Conservation (phyloP, 1,284 basidiomycete species). For the Earliella scabrosa region DNA sequence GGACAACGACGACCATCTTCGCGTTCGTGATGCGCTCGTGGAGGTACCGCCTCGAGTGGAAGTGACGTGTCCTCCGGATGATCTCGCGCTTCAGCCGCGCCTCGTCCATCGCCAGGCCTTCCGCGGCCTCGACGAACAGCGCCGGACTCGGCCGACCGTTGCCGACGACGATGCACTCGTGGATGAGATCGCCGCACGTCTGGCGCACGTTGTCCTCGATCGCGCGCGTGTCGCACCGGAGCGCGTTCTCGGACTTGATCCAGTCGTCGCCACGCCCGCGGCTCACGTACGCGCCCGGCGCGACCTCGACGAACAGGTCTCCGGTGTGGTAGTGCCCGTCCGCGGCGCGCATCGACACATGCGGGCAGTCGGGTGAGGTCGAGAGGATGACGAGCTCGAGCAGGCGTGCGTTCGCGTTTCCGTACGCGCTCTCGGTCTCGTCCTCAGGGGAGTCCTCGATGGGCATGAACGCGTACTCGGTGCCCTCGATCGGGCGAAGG, state of each 20-base stretch:
- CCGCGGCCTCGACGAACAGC: conserved; percentile 61
- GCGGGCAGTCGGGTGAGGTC: conserved; percentile 68
- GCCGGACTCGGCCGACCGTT: conserved; percentile 66
- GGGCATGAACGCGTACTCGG: conserved; percentile 62
- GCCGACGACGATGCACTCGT: conserved; percentile 67
- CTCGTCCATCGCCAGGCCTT: conserved; percentile 44
- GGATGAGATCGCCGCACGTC: conserved; percentile 56
- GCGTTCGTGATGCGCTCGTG: conserved; percentile 65
- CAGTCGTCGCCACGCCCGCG: conserved; percentile 76
- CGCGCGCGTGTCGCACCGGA: conserved; percentile 74
- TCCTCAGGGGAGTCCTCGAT: conserved; percentile 42
- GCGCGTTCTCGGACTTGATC: conserved; percentile 75
- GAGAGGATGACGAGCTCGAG: conserved; percentile 67
- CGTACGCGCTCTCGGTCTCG: conserved; percentile 39
- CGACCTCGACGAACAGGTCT: conserved; percentile 66
- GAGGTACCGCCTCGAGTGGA: conserved; percentile 64
- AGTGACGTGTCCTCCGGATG: conserved; percentile 59
- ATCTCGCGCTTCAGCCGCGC: conserved; percentile 60
- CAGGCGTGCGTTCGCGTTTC: conserved; percentile 51
- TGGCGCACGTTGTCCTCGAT: conserved; percentile 70
- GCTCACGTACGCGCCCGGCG: conserved; percentile 56
- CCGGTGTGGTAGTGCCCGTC: conserved; percentile 77
- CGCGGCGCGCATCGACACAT: conserved; percentile 51
- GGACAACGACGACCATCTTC: conserved; percentile 60
- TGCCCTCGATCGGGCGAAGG: conserved; percentile 47